A percentile compares a stretch with the other conserved stretches of the same genome.
Evolutionary conservation across 345 rosid genomes (phyloP).

Genomic region (Hibiscus syriacus): DNA sequence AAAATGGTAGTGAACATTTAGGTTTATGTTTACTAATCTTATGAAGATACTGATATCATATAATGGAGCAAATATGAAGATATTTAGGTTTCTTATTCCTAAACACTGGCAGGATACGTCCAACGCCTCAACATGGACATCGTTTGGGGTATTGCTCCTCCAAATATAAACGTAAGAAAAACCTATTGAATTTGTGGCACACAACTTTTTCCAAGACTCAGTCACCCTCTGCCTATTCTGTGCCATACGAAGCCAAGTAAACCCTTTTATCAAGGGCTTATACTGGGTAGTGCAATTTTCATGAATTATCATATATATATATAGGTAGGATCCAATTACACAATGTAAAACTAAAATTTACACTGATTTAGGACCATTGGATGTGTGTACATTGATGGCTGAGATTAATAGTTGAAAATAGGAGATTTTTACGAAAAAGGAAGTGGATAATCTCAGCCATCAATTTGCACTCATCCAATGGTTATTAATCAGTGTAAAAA

Average conservation of each 20-base stretch:
- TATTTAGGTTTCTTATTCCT: not conserved
- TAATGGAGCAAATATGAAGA: not conserved
- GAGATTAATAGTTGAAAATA: too few relatives aligned
- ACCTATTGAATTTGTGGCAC: not conserved
- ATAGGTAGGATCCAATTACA: too few relatives aligned
- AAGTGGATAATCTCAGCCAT: too few relatives aligned
- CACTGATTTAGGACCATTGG: too few relatives aligned
- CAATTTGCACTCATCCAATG: too few relatives aligned
- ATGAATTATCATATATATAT: not conserved
- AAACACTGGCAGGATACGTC: not conserved
- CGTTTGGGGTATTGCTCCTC: not conserved
- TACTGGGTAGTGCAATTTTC: not conserved
- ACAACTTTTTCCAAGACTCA: not conserved
- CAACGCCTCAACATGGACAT: not conserved
- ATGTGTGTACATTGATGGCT: too few relatives aligned
- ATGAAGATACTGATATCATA: not conserved
- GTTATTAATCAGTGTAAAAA: too few relatives aligned
- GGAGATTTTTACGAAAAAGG: too few relatives aligned
- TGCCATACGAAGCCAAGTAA: not conserved
- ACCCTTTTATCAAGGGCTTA: not conserved
- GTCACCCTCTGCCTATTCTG: not conserved
- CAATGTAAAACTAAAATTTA: too few relatives aligned
- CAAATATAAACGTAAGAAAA: not conserved
- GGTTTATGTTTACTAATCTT: not conserved
- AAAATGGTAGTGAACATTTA: not conserved